Base-by-base conservation (phyloP, 2,329 filamentous ascomycete genomes). In the Amylocarpus encephaloides region DNA sequence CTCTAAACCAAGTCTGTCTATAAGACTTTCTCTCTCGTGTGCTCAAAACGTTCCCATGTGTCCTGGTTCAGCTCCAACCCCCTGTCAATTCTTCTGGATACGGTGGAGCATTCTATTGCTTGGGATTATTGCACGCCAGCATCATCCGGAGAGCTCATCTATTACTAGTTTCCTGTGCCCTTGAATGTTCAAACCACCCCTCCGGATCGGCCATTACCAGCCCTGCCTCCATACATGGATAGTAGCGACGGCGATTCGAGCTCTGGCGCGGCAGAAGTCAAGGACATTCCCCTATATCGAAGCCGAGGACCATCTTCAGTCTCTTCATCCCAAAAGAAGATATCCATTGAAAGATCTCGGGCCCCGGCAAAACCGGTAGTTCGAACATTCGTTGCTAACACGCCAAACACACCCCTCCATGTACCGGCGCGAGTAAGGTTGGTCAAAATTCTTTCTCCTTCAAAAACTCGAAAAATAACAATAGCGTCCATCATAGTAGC, bases 211-310 rank as follows among this genome's bases (percentile, higher is more conserved):
- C 52, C 49, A n/a, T 52, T 55, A 29, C 52, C 57, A 3, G 52
- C 57, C 9, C 52, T 60, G 19, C 51, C 50, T 5, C 33, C 44
- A 33, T 43, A 43, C 19, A 48, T 44, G 49, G 46, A 52, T 30
- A 26, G 22, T 26, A 53, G 39, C 39, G 50, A 58, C n/a, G 46
- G 51, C 32, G 54, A 57, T 40, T 54, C 50, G 1, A 54, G 52
- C 12, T 50, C 46, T 29, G 43, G 48, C 22, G 55, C 55, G 9
- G 61, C 58, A n/a, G 59, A 61, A 48, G 49, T 60, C 16, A 50
- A 32, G 36, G 56, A 63, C 41, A 60, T 60, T 30, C 59, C 59
- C 26, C 51, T 61, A 13, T 54, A 57, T 42, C 52, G 55, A 43
- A 36, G 46, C n/a, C 43, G 34, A 19, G 35, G 18, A 29, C 26